Base-by-base conservation (phyloP, 805 yeast genomes). In the Yamadazyma insecticola region DNA sequence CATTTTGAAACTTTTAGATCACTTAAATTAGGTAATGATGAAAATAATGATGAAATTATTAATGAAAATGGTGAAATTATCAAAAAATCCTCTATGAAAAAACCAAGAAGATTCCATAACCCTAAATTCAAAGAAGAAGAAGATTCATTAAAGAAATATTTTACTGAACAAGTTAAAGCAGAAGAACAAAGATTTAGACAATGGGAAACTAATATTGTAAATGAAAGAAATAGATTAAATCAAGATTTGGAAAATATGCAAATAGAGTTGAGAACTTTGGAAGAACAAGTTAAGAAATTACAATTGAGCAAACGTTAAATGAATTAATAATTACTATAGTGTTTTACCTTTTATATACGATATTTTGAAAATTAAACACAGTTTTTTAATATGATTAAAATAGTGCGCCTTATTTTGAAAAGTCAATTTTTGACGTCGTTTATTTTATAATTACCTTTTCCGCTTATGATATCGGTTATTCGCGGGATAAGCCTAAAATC, bases 161-260 rank as follows among this genome's bases (percentile, higher is more conserved):
- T 92, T 64, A 90, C 97, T 7, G 97, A 89, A 60, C 97, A 92
- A 67, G 71, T 92, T 39, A 89, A 90, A 66, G 84, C 84, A 28
- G 98, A 92, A 66, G 98, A 92, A 53, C 94, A 87, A 51, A 76
- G 98, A 55, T 92, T 92, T 62, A 85, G 94, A 70, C 96, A 90
- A 69, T 92, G 99, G 98, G 97, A 89, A 66, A 85, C 88, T 48
- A 90, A 92, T 55, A 86, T 92, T 47, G 92, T 88, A 45, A 87
- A 86, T 47, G 97, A 92, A 67, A 83, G 96, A 66, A 85, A 88
- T 61, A 77, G 95, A 58, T 73, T 92, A 55, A 92, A 92, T 64
- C 83, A 82, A 60, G 98, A 92, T 60, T 73, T 92, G 50, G 96
- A 90, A 50, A 87, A 83, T 47, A 76, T 89, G 63, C 96, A 88